Evolutionary conservation across 495 filamentous ascomycete species (phyloP), one percentile per base, ranked within the genome.

Genomic region (Viridothelium virens): DNA sequence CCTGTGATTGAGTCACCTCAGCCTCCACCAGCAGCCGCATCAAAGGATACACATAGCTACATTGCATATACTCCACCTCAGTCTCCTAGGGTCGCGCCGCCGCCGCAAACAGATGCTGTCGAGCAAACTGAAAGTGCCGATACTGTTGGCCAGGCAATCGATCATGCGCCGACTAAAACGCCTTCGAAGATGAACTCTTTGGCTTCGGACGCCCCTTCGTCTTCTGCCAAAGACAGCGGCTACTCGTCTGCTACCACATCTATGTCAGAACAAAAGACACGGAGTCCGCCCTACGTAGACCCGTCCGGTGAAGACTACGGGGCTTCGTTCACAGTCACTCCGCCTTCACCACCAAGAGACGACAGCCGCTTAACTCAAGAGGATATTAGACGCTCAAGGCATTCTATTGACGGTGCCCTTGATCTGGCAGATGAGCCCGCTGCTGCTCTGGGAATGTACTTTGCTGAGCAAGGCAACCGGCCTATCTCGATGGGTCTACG

Each of bases 401-500:
- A 59, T 36, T 59, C 53, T 7, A 59, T 59, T 59, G 53, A 59
- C 36, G 53, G 53, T 59, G 5, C 53, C 10, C 25, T 3, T 9
- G 53, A 59, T 0, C 14, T 59, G 14, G 53, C 53, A 1, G 31
- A 34, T 34, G 53, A 59, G 53, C 53, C 53, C 36, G 31, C 53
- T 36, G 53, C 53, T 34, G 31, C 53, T 3, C 53, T 59, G 7
- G 53, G 53, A 33, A 59, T 59, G 53, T 59, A 59, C 53, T 59
- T 18, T 18, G 53, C 53, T 11, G 53, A 59, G 7, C 53, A 59
- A 36, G 53, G 53, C 31, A 59, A 59, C 14, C 53, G 53, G 31
- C 53, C 25, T 9, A 59, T 59, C 31, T 59, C 53, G 2, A 88
- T 97, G 73, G 91, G 92, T 36, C 84, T 96, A 71, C 88, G 95